Conservation (phyloP, 1,284 basidiomycete genomes). For the Cryptococcus floricola region DNA sequence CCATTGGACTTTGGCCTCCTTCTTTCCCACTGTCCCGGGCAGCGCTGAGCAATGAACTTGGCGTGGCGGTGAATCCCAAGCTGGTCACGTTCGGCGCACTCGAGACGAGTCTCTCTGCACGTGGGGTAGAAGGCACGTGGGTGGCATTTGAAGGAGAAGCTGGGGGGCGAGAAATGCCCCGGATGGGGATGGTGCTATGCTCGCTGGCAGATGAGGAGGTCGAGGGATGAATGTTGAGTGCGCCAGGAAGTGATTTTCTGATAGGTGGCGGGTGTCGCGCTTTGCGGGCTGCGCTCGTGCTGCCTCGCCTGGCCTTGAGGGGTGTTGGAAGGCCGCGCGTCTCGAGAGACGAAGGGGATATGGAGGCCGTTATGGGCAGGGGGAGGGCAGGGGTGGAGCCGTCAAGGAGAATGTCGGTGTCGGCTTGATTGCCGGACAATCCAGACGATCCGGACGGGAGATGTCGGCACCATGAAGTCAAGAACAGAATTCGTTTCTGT, state of each 20-base stretch:
- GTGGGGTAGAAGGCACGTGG: slow-evolving; percentile 9
- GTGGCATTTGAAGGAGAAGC: slow-evolving; percentile 14
- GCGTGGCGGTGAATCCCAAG: neutral
- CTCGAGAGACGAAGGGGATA: slow-evolving; percentile 22
- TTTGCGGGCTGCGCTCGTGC: slow-evolving; percentile 9
- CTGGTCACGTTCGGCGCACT: slow-evolving; percentile 14
- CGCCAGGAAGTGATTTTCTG: slow-evolving; percentile 4
- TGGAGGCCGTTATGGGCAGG: slow-evolving; percentile 32
- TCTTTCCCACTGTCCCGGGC: neutral
- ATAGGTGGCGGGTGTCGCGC: slow-evolving; percentile 17
- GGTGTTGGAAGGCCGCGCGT: slow-evolving; percentile 8
- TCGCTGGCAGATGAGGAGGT: slow-evolving; percentile 2
- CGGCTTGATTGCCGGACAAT: neutral
- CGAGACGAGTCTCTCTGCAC: slow-evolving; percentile 3
- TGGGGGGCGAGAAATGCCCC: slow-evolving; percentile 15
- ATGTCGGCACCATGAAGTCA: slow-evolving; percentile 88
- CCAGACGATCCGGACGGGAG: slow-evolving; percentile 19
- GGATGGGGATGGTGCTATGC: slow-evolving; percentile 40
- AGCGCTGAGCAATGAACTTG: neutral
- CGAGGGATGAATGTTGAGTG: neutral
- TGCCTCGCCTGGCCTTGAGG: slow-evolving; percentile 13
- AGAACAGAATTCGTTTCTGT: slow-evolving; percentile 86
- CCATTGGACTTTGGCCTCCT: slow-evolving; percentile 17
- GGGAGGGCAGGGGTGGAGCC: slow-evolving; percentile 14
- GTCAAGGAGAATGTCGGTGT: slow-evolving; percentile 14